These are phyloP conservation scores for Corchorus capsularis DNA, from an alignment of 345 rosid species.

Conservation along the genomic window DNA sequence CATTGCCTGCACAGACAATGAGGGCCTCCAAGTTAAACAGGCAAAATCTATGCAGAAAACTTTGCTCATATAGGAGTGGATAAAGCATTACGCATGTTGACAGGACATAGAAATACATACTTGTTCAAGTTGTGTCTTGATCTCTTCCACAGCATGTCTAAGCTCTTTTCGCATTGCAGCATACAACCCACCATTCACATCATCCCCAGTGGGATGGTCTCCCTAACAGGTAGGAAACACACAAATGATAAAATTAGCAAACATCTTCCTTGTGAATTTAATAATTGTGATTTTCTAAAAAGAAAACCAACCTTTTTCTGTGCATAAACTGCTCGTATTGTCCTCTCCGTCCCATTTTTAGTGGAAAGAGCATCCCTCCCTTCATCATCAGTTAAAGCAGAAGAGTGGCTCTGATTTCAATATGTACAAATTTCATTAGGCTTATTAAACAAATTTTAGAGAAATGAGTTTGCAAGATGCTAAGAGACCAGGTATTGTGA, in stretches of 20 bases:
- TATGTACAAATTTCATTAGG: slow-evolving; percentile 8
- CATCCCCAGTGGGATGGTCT: slow-evolving; percentile 52
- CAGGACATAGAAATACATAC: slow-evolving; percentile 35
- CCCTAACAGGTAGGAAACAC: slow-evolving; percentile 33
- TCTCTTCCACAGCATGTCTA: slow-evolving; percentile 71
- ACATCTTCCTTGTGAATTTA: background rate
- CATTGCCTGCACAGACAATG: slow-evolving; percentile 47
- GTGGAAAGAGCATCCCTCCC: slow-evolving; percentile 47
- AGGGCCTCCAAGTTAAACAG: slow-evolving; percentile 21
- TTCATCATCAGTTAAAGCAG: slow-evolving; percentile 88
- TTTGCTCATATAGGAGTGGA: background rate
- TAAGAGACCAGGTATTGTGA: background rate
- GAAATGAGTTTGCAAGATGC: slow-evolving; percentile 12
- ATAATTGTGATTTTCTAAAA: slow-evolving; percentile 16
- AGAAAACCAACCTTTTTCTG: slow-evolving; percentile 67
- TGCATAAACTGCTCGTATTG: slow-evolving; percentile 70
- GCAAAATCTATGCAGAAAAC: slow-evolving; percentile 7
- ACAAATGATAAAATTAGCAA: slow-evolving; percentile 20
- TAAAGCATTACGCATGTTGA: background rate
- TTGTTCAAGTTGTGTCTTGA: slow-evolving; percentile 62
- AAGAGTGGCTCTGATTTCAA: slow-evolving; percentile 76
- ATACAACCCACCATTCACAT: slow-evolving; percentile 50
- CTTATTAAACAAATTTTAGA: background rate
- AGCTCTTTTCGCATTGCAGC: slow-evolving; percentile 69
- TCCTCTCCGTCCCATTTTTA: slow-evolving; percentile 58